Percentiles rank a stretch among this genome's conserved stretches.
These are phyloP conservation scores for Chlorophyllum brunneum DNA, from an alignment of 768 basidiomycete genomes.

Conservation along the genomic window DNA sequence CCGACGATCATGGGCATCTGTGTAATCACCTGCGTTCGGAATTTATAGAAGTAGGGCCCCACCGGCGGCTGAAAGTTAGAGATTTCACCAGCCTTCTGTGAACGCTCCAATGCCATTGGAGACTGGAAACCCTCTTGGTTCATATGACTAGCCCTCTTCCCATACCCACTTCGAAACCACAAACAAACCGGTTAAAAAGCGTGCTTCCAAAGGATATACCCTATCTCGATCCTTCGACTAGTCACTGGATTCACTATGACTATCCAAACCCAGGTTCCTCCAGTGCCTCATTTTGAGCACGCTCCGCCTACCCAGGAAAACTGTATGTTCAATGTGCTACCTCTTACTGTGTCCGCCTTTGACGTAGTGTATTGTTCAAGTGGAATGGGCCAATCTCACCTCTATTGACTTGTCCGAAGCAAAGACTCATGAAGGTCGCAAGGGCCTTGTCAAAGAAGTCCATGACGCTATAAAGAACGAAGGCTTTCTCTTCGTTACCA, in stretches of 20 bases:
- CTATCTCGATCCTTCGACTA: too few species aligned
- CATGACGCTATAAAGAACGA: conserved; percentile 35
- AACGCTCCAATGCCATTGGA: not conserved
- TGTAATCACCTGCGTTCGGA: not conserved
- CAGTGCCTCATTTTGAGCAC: conserved; percentile 9
- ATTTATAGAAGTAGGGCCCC: not conserved
- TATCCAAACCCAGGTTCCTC: not conserved
- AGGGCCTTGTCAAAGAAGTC: conserved; percentile 32
- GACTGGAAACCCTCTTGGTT: not conserved
- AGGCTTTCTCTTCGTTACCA: conserved; percentile 47
- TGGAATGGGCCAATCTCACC: conserved; percentile 39
- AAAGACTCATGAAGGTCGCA: conserved; percentile 30
- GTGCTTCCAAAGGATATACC: not conserved
- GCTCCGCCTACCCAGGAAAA: conserved; percentile 10
- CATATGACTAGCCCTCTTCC: conserved; percentile 5
- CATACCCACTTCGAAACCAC: not conserved
- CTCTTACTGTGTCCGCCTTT: not conserved
- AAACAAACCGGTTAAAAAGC: not conserved
- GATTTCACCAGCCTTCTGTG: not conserved
- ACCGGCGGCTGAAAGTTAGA: conserved; percentile 1
- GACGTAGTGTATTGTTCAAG: conserved; percentile 7
- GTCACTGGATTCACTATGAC: not conserved
- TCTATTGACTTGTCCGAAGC: conserved; percentile 44
- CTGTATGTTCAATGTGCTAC: not conserved
- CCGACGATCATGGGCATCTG: not conserved